Conservation (phyloP, 129 eudicot genomes). For the Mikania micrantha region DNA sequence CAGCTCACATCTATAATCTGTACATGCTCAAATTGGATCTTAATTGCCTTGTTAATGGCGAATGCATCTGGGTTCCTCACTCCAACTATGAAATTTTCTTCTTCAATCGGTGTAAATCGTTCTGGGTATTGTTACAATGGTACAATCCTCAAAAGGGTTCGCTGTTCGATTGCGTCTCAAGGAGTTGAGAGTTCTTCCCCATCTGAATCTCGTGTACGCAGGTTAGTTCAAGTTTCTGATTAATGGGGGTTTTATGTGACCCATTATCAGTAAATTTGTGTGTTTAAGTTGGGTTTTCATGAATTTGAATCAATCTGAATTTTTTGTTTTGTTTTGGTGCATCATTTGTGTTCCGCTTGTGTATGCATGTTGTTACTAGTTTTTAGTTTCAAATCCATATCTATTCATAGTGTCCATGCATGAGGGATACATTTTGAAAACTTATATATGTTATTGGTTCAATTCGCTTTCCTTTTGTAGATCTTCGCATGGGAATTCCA, state of each 20-base stretch:
- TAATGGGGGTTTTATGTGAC: too few species aligned
- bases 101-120: conserved; percentile 28
- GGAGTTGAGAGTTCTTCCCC: conserved; percentile 39
- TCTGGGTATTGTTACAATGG: not conserved
- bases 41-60: conserved; percentile 29
- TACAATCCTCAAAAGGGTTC: conserved; percentile 26
- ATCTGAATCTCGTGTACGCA: conserved; percentile 43
- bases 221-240: conserved; percentile 23
- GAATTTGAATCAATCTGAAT: not conserved
- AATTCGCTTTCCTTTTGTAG: too few species aligned
- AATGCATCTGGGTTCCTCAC: conserved; percentile 56
- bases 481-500: not conserved
- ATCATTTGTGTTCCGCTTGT: too few species aligned
- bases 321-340: not conserved
- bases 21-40: conserved; percentile 15
- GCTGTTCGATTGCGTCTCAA: conserved; percentile 40
- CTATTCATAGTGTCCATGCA: not conserved
- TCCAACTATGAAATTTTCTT: conserved; percentile 36
- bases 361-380: too few species aligned
- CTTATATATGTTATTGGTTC: too few species aligned
- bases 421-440: too few species aligned
- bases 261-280: not conserved
- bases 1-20: not conserved
- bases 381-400: not conserved
- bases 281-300: not conserved